Conservation (phyloP, 192 early-diverging fungal species). For the Geranomyces variabilis region DNA sequence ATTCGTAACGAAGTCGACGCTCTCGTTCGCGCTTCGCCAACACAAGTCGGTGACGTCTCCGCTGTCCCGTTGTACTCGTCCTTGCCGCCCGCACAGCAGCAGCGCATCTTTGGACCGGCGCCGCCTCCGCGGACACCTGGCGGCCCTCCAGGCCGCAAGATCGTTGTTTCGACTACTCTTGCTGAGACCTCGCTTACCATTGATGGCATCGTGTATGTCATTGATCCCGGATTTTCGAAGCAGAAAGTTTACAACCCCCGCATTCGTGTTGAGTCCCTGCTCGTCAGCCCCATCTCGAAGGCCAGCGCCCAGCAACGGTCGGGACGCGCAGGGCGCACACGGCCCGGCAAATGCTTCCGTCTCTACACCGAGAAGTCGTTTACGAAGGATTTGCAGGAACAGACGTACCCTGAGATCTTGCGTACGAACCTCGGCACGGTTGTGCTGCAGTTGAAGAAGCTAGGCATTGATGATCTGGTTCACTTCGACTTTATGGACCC, state of each 20-base stretch:
- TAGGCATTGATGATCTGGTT: constrained; percentile 95
- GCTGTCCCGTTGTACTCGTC: constrained; percentile 92
- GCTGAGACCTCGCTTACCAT: constrained; percentile 99
- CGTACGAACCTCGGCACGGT: constrained; percentile 94
- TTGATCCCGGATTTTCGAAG: constrained; percentile 99
- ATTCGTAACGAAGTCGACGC: constrained; percentile 75
- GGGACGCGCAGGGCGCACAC: constrained; percentile 96
- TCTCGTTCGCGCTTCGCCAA: constrained; percentile 44
- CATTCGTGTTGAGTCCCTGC: constrained; percentile 91
- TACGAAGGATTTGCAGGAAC: constrained; percentile 89
- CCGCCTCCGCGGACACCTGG: constrained; percentile 76
- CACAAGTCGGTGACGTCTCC: constrained; percentile 81
- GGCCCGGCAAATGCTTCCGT: constrained; percentile 98
- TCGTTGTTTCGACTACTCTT: constrained; percentile 96
- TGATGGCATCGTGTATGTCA: constrained; percentile 98
- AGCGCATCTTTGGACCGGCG: constrained; percentile 90
- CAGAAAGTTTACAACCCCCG: constrained; percentile 98
- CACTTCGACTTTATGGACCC: constrained; percentile 99
- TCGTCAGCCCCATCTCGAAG: constrained; percentile 93
- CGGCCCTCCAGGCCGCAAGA: constrained; percentile 90
- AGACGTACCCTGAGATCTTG: constrained; percentile 98
- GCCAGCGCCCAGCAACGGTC: constrained; percentile 96
- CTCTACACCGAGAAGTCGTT: constrained; percentile 98
- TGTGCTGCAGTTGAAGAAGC: constrained; percentile 96
- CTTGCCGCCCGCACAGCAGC: constrained; percentile 87